Evolutionary conservation across 768 basidiomycete species (phyloP), one percentile per base, ranked within the genome.

Genomic region (Lentinula aciculospora): DNA sequence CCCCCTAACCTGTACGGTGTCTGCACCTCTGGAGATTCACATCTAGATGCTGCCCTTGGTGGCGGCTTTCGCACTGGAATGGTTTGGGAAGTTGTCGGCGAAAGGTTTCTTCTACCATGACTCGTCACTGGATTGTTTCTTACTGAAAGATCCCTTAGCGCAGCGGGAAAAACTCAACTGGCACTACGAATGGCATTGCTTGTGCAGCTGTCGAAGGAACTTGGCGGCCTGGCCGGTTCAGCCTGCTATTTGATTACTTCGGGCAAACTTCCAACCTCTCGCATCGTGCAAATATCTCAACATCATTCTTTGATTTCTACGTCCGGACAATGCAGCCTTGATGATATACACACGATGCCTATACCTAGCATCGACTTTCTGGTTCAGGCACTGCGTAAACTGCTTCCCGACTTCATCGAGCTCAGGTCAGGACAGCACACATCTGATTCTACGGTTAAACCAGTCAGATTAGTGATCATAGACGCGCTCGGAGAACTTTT

Each of bases 111-210:
- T 12, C 54, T 45, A 15, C n/a, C 17, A 19, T 23, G 15, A 21
- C 53, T 28, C 25, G 19, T 34, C 8, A 28, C 36, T 50, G 10
- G 27, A 44, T 10, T 23, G 19, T 32, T 60, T 25, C 21, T 50
- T n/a, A 58, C 42, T 49, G 23, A 34, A 25, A 37, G 23, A 19
- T 13, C 1, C 39, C 36, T 15, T 67, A 99, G 97, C 67, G 88
- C 94, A 23, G 85, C 96, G 27, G 97, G 97, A 37, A 99, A 99
- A 73, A 94, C 94, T 0, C 94, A 98, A 64, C 71, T 98, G 4
- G 90, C 89, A 3, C 76, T 99, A 13, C 94, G 95, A 62, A 79
- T 93, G 19, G 83, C 92, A 3, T 74, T 96, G 29, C 76, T 81
- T 21, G 88, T 90, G 0, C 95, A 98, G 67, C 76, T 91, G 0